These are phyloP conservation scores for Backusella sp. DNA, from an alignment of 192 early-diverging fungal species.

Conservation along the genomic window DNA sequence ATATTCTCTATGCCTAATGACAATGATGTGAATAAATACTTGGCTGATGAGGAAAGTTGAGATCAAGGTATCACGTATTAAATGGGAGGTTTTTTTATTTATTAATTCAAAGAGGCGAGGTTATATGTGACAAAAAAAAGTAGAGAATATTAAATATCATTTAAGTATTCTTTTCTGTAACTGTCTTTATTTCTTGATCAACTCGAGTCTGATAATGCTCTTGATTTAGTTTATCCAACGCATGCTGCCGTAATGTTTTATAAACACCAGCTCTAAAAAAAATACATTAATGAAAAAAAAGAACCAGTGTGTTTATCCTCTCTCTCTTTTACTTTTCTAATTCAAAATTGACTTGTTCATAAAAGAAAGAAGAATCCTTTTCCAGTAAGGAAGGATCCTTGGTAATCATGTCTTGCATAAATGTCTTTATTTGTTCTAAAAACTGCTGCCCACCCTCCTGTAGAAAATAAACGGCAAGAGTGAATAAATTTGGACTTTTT, in stretches of 20 bases:
- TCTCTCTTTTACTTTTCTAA: slow-evolving; percentile 11
- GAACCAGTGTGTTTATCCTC: no score
- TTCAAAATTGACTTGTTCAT: slow-evolving; percentile 11
- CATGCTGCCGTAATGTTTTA: slow-evolving; percentile 8
- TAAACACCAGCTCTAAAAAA: slow-evolving; percentile 16
- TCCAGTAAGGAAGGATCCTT: slow-evolving; percentile 15
- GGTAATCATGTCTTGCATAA: slow-evolving; percentile 18
- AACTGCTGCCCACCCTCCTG: slow-evolving; percentile 14
- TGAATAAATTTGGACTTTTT: background rate
- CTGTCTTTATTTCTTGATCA: slow-evolving; percentile 7
- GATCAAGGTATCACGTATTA: no score
- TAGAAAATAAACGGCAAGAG: background rate
- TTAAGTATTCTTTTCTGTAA: slow-evolving; percentile 1
- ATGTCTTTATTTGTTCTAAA: background rate
- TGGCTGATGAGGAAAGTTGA: no score
- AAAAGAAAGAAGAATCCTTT: slow-evolving; percentile 8
- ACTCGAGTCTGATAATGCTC: slow-evolving; percentile 17
- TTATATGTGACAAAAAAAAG: no score
- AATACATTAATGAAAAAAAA: background rate
- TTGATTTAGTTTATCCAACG: slow-evolving; percentile 7
- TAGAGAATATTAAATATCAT: no score
- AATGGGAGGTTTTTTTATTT: no score
- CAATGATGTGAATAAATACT: no score
- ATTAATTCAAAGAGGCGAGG: no score
- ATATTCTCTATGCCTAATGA: no score